These are phyloP conservation scores for Pleomassaria siparia DNA, from an alignment of 2,329 filamentous ascomycete genomes.

Conservation along the genomic window DNA sequence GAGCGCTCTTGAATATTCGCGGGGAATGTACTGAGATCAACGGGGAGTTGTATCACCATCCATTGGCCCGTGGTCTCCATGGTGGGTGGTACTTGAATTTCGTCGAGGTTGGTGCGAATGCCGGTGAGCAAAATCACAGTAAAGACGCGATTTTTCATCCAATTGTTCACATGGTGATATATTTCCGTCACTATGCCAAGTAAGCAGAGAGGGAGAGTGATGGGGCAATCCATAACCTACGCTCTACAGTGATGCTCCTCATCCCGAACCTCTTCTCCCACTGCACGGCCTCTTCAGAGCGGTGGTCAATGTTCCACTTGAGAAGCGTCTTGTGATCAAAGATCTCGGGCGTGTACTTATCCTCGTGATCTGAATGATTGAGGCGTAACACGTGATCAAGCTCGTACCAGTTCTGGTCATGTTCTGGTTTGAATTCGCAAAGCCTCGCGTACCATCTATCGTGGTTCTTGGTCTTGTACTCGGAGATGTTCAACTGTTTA, in stretches of 20 bases:
- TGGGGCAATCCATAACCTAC: conserved; percentile 26
- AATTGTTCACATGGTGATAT: conserved; percentile 62
- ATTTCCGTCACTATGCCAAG: conserved; percentile 59
- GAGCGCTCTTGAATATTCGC: conserved; percentile 11
- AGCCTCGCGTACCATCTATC: conserved; percentile 67
- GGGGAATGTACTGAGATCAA: conserved; percentile 53
- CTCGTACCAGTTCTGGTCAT: conserved; percentile 59
- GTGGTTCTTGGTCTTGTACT: conserved; percentile 4
- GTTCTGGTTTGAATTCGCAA: conserved; percentile 51
- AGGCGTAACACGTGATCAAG: conserved; percentile 63
- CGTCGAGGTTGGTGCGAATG: conserved; percentile 22
- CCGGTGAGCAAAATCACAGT: conserved; percentile 65
- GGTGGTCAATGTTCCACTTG: conserved; percentile 38
- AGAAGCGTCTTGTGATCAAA: conserved; percentile 50
- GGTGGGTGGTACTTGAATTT: conserved; percentile 15
- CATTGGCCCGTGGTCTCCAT: conserved; percentile 56
- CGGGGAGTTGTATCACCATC: conserved; percentile 49
- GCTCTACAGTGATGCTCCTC: conserved; percentile 40
- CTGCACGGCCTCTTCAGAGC: conserved; percentile 17
- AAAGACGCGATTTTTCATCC: conserved; percentile 67
- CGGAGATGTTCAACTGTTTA: neutral
- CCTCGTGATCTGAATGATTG: conserved; percentile 59
- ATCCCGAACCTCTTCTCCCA: conserved; percentile 24
- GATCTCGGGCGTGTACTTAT: conserved; percentile 60
- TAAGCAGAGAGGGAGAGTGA: neutral